Evolutionary conservation across 2,329 filamentous ascomycete species (phyloP).

Genomic region (Stylonectria norvegica): DNA sequence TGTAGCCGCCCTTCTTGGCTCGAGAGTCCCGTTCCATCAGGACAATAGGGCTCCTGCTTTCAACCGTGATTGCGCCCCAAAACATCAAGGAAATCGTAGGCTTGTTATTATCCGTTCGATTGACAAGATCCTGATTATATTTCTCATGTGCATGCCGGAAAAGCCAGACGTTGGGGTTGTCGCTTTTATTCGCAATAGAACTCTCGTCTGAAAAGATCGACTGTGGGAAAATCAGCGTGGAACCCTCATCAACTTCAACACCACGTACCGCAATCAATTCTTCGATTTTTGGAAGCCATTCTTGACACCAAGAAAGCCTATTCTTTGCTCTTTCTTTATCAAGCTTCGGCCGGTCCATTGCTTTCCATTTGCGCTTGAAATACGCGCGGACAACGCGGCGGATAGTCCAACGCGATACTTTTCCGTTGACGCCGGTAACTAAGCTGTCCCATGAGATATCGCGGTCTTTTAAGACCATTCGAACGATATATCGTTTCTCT

Average conservation of each 20-base stretch:
- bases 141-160: background rate
- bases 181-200: background rate
- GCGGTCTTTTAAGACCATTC: background rate
- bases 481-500: background rate
- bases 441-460: background rate
- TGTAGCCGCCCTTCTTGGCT: background rate
- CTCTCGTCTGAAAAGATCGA: background rate
- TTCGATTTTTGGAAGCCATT: background rate
- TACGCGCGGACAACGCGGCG: background rate
- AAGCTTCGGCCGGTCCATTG: background rate
- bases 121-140: background rate
- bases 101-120: background rate
- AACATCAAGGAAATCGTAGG: background rate
- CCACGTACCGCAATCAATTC: background rate
- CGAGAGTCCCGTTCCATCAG: background rate
- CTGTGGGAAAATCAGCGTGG: background rate
- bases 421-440: background rate
- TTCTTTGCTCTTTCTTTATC: background rate
- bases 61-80: background rate
- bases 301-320: background rate
- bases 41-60: background rate
- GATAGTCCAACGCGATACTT: background rate
- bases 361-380: background rate
- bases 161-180: background rate
- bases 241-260: background rate